Percentiles rank a stretch among this genome's conserved stretches.
Conservation (phyloP, 805 yeast genomes). For the Maudiozyma turicensis region DNA sequence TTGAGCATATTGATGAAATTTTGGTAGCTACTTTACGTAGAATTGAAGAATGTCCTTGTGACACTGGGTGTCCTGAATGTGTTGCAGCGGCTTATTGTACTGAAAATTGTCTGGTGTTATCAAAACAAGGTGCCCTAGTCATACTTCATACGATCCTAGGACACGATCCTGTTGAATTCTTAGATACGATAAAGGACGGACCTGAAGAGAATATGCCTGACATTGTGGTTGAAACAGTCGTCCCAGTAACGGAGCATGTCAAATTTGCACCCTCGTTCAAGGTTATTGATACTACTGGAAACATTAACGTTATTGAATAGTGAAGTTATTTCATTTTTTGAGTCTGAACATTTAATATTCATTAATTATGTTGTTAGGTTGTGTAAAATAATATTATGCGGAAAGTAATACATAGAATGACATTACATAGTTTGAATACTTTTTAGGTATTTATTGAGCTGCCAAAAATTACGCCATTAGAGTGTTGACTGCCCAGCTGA, state of each 20-base stretch:
- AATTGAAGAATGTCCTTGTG: conserved; percentile 56
- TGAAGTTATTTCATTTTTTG: not conserved
- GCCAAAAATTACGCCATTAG: conserved; percentile 44
- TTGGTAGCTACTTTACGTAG: conserved; percentile 49
- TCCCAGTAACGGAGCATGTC: conserved; percentile 44
- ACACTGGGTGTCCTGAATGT: conserved; percentile 68
- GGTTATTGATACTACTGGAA: conserved; percentile 33
- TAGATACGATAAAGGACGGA: conserved; percentile 43
- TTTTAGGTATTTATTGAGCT: too few species aligned
- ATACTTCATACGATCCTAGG: conserved; percentile 58
- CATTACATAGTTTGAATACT: too few species aligned
- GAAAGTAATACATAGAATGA: too few species aligned
- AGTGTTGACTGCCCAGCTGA: conserved; percentile 84
- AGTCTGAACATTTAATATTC: not conserved
- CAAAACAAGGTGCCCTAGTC: conserved; percentile 76
- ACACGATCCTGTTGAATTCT: conserved; percentile 28
- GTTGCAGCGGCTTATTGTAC: conserved; percentile 76
- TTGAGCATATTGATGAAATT: conserved; percentile 64
- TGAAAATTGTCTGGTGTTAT: conserved; percentile 72
- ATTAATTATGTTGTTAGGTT: not conserved
- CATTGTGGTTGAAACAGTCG: conserved; percentile 57
- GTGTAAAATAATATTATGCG: not conserved
- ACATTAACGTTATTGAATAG: not conserved
- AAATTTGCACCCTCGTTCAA: conserved; percentile 55
- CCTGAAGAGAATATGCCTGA: conserved; percentile 72